Base-by-base conservation (phyloP, 106 monocot species). In the Ottelia alismoides region DNA sequence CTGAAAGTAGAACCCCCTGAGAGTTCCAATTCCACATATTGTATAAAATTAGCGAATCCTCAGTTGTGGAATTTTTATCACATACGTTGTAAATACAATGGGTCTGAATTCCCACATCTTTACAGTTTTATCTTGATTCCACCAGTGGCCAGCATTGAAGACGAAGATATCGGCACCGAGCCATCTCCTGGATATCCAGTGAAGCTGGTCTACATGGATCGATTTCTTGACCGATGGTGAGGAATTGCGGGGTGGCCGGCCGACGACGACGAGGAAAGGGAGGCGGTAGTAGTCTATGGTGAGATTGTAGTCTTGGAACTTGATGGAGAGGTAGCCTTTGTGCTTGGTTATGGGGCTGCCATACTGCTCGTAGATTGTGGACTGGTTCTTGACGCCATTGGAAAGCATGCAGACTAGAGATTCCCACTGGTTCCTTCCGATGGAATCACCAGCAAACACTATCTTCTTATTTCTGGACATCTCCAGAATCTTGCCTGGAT, bases 271-370 rank as follows among this genome's bases (percentile, higher is more conserved):
- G 3, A 91, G 69, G 65, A 65, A 74, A 0, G 91, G 91, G 0
- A 76, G 43, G 0, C 91, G 61, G 52, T 81, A 91, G 49, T n/a
- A n/a, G n/a, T n/a, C n/a, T n/a, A n/a, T n/a, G n/a, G n/a, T n/a
- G n/a, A n/a, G n/a, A n/a, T n/a, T 91, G 61, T 75, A 68, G n/a
- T 73, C 75, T 2, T 55, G 17, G 75, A 85, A 91, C 0, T 65
- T 26, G 19, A 91, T 78, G 45, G 69, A 58, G 30, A 91, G 76
- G 61, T 62, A 85, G 29, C 91, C 91, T 56, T 62, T 76, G 68
- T 91, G 91, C 52, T 85, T 85, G 58, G 61, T 81, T 25, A 91
- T 78, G 16, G 91, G 85, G 24, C 63, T 81, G 11, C 91, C 85
- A 27, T 68, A 56, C 28, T 62, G 53, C 52, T 87, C 87, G 31